Base-by-base conservation (phyloP, 1,139 yeast species). In the Candida sojae region DNA sequence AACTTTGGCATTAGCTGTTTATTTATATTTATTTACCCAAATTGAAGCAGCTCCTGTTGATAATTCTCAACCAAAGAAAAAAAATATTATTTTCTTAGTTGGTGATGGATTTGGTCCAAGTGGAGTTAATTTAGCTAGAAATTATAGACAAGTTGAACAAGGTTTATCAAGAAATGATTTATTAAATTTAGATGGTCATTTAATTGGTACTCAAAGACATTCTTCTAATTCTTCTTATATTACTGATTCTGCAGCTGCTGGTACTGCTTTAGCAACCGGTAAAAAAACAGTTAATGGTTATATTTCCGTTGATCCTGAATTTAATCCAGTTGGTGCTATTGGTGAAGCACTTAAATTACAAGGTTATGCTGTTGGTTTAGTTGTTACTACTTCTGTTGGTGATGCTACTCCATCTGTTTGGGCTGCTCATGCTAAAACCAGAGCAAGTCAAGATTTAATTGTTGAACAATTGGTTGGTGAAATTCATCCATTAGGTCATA, bases 71-170 rank as follows among this genome's bases (percentile, higher is more conserved):
- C 47, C 49, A 9, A 55, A 56, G 48, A 68, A 68, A 54, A 80
- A 79, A 57, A 88, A 89, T 58, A 77, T 89, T 48, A 86, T 89
- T 40, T 86, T 89, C 70, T 83, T 89, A 80, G 95, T 89, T 13
- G 84, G 95, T 2, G 96, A 89, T 62, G 96, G 96, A 17, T 88
- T 89, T 87, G 96, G 96, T 0, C 96, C 96, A 2, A 86, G 95
- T 0, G 84, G 93, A 1, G 67, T 88, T 48, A 39, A 91, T 4
- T 67, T 89, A 61, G 82, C 96, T 1, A 76, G 96, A 53, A 78
- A 86, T 12, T 89, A 79, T 67, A 76, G 77, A 49, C 96, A 42
- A 21, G 39, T 21, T 12, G 28, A 12, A 28, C 82, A 85, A 48
- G 65, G 68, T 2, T 69, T 86, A 44, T 65, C 78, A 1, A 64